Evolutionary conservation across 345 rosid genomes (phyloP), one percentile per base, ranked within the genome.

Genomic region (Ceriops tagal): DNA sequence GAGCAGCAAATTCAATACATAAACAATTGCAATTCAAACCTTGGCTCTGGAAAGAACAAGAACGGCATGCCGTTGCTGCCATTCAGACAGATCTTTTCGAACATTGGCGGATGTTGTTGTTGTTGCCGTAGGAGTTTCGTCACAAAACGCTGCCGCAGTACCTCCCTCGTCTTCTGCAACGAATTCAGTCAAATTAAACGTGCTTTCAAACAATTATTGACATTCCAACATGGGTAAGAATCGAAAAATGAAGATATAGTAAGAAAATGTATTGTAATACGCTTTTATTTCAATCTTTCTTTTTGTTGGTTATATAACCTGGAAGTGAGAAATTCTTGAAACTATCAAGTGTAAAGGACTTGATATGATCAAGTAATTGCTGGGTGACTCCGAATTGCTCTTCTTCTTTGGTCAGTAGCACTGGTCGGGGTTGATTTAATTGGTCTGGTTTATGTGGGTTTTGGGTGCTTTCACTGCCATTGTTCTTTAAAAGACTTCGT

Each of bases 1-100:
- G 32, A 16, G 20, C 15, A 66, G 22, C 15, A 51, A 18, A 10
- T 15, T 43, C 34, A 13, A 46, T 27, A 64, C 20, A 66, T 10
- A 27, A 59, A 22, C 30, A 43, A 30, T 6, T 24, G 55, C 28
- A 47, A 53, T 21, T 6, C 58, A 46, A 65, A 89, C 96, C 96
- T 91, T 84, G 19, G 84, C 85, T 81, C 75, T 88, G 10, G 89
- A 84, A 34, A 93, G 87, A 8, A 82, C 83, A 19, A 88, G 83
- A 69, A 74, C 58, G 15, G 96, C 96, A 73, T 93, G 98, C 28
- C 73, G 81, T 79, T 88, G 88, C 74, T 89, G 91, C 98, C 98
- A 93, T 24, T 87, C 83, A 10, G 98, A 89, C 46, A 91, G 88
- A 65, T 91, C 96, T 74, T 76, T 78, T 53, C 85, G 74, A 46